phyloP scores from a whole-genome alignment of 176 grass and related monocot genomes.

The Avena sativa region DNA sequence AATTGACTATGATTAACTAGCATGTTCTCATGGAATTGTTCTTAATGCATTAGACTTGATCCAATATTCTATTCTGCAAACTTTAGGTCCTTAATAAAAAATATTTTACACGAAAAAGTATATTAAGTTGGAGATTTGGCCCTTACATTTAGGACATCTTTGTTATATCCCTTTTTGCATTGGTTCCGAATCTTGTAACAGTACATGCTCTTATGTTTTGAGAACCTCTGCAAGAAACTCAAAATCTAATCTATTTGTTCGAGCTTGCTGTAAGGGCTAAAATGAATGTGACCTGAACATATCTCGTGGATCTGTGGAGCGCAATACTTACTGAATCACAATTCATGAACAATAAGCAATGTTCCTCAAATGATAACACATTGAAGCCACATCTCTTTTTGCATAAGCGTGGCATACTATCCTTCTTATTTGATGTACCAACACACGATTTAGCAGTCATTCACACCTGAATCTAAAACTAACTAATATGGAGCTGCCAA shows the following conservation, averaged over 20 bases:
- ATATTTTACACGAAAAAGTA: background rate
- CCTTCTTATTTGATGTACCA: background rate
- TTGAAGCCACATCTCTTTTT: background rate
- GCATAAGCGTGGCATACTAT: background rate
- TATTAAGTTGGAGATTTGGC: background rate
- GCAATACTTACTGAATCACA: background rate
- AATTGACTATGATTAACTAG: constrained; percentile 11
- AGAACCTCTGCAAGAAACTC: background rate
- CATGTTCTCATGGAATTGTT: constrained; percentile 13
- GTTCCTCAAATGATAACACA: background rate
- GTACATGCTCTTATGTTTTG: constrained; percentile 22
- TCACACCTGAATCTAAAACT: background rate
- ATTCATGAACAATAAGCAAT: background rate
- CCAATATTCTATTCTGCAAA: background rate
- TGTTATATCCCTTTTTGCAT: background rate
- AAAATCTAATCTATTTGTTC: background rate
- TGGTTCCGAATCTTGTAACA: background rate
- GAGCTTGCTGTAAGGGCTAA: background rate
- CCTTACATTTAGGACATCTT: constrained; percentile 5
- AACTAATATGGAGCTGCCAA: constrained; percentile 1
- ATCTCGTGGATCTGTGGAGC: background rate
- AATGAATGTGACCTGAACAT: constrained; percentile 21
- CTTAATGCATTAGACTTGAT: background rate
- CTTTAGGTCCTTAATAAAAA: background rate
- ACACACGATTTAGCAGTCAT: background rate